Base-by-base conservation (phyloP, 2,329 filamentous ascomycete species). In the Clonostachys rhizophaga region DNA sequence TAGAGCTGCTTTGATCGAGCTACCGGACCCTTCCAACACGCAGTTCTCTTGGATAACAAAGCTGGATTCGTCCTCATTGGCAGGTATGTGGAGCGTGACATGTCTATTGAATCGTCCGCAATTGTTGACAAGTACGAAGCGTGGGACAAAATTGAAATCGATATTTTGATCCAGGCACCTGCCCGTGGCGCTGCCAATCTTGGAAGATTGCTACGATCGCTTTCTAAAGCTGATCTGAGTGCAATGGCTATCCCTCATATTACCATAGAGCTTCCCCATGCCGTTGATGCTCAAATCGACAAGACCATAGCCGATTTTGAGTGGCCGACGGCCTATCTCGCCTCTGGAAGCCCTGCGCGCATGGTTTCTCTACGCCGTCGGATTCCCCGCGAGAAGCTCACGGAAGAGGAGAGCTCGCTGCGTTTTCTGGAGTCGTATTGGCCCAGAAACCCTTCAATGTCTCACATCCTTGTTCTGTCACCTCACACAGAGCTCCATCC, bases 401-500 rank as follows among this genome's bases (percentile, higher is more conserved):
- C 74, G 6, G 76, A 87, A 40, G 82, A 87, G 52, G 85, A 91
- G 55, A 84, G 86, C 47, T 84, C 89, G 1, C 72, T 86, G 14
- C 83, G 86, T 20, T 88, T 92, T 49, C 69, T 96, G 6, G 91
- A 97, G 68, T 87, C 89, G 0, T 96, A 95, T 63, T 97, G 91
- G 76, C 91, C 94, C 3, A 68, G 72, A 4, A 73, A 82, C 49
- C 73, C 82, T 6, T 61, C 65, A 3, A 67, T 81, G 45, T 84
- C 85, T 10, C 90, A 96, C 62, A 80, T 96, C 3, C 75, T 99
- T n/a, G 68, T 96, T 3, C 77, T 99, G 6, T 91, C 90, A 6
- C 82, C 91, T 2, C 84, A 95, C 54, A 79, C 78, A 2, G 88
- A 97, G 62, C 67, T 97, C 1, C 87, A 89, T 1, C 83, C 85